phyloP scores from a whole-genome alignment of 805 yeast genomes.

The Starmerella kuoi region DNA sequence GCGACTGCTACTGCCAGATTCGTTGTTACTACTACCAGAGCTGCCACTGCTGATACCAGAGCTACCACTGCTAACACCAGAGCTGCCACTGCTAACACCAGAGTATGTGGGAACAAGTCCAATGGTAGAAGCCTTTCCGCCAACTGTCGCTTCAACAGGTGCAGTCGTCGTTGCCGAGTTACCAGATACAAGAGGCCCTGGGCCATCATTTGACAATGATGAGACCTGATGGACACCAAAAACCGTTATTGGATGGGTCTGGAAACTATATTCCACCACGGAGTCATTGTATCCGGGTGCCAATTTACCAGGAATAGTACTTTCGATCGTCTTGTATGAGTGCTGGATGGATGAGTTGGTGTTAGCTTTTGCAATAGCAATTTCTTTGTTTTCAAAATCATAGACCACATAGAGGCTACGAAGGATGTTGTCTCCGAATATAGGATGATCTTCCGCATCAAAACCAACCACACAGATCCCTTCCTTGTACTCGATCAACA shows the following conservation, averaged over 20 bases:
- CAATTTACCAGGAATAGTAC: conserved; percentile 20
- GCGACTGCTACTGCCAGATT: too few relatives aligned
- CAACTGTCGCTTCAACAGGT: too few relatives aligned
- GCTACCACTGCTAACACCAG: too few relatives aligned
- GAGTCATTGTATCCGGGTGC: conserved; percentile 3
- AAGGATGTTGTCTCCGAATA: conserved; percentile 55
- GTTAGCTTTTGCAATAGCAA: conserved; percentile 44
- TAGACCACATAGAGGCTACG: conserved; percentile 53
- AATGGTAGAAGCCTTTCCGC: too few relatives aligned
- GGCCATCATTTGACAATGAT: too few relatives aligned
- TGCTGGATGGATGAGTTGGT: conserved; percentile 13
- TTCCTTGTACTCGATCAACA: not conserved
- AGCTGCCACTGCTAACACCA: too few relatives aligned
- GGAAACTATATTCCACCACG: too few relatives aligned
- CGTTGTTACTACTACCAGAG: too few relatives aligned
- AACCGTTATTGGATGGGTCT: not conserved
- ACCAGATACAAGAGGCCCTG: too few relatives aligned
- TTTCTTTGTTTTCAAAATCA: conserved; percentile 45
- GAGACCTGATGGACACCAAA: not conserved
- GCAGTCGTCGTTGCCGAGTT: too few relatives aligned
- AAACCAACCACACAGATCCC: conserved; percentile 1
- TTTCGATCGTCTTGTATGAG: conserved; percentile 20
- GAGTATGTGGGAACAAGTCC: too few relatives aligned
- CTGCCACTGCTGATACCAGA: too few relatives aligned
- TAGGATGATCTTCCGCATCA: conserved; percentile 6